These are phyloP conservation scores for Penicillium roqueforti DNA, from an alignment of 495 filamentous ascomycete species.

Conservation along the genomic window DNA sequence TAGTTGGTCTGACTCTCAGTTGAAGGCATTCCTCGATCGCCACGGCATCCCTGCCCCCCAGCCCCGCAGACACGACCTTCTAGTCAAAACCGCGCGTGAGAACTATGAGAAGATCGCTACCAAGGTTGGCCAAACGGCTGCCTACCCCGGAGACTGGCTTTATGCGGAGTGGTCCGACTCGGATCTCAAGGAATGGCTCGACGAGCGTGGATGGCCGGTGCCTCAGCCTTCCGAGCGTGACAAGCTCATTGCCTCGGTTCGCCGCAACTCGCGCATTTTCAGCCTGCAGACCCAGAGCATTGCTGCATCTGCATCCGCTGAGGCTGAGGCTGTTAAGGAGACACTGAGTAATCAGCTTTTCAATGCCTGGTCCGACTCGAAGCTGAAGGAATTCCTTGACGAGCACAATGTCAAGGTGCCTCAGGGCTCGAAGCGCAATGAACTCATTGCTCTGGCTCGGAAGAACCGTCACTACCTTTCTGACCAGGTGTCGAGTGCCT, in stretches of 20 bases:
- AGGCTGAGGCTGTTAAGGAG: conserved; percentile 63
- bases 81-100: conserved; percentile 71
- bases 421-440: conserved; percentile 85
- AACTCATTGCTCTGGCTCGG: conserved; percentile 84
- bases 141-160: conserved; percentile 95
- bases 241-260: conserved; percentile 80
- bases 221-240: conserved; percentile 85
- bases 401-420: conserved; percentile 76
- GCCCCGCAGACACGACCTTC: conserved; percentile 77
- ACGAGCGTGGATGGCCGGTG: conserved; percentile 80
- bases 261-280: conserved; percentile 82
- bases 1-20: conserved; percentile 77
- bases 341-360: conserved; percentile 78
- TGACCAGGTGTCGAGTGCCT: conserved; percentile 55
- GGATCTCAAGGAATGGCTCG: conserved; percentile 77
- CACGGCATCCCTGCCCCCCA: conserved; percentile 77
- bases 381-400: conserved; percentile 74
- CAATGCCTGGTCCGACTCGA: conserved; percentile 80
- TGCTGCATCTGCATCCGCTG: conserved; percentile 57
- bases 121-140: conserved; percentile 73
- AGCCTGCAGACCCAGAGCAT: conserved; percentile 60
- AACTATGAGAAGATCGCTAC: conserved; percentile 79
- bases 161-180: conserved; percentile 83
- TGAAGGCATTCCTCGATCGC: conserved; percentile 89
- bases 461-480: conserved; percentile 77